Percentiles rank a stretch among this genome's conserved stretches.
These are phyloP conservation scores for Phytophthora citrophthora DNA, from an alignment of 352 stramenopile species.

Conservation along the genomic window DNA sequence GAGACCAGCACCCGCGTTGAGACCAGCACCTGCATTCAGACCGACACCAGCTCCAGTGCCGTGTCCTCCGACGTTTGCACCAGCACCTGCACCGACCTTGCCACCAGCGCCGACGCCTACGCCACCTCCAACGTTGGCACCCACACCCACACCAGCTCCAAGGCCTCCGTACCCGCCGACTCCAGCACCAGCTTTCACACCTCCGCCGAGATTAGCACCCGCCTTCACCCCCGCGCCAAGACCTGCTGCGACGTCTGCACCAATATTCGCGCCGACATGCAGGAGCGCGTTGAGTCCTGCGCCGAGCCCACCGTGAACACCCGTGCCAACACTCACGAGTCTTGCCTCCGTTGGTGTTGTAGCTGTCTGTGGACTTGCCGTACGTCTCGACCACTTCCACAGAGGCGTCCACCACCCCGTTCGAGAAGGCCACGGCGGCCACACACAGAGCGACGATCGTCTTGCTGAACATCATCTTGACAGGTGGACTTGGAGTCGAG, in stretches of 20 bases:
- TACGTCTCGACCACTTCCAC: constrained; percentile 3
- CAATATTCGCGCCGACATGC: not conserved
- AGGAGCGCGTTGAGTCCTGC: not conserved
- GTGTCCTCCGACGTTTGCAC: no score
- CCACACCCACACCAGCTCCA: no score
- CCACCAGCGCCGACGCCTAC: not conserved
- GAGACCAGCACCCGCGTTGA: no score
- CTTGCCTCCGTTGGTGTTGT: not conserved
- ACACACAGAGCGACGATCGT: constrained; percentile 4
- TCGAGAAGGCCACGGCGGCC: not conserved
- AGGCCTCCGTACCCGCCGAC: no score
- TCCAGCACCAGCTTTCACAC: no score
- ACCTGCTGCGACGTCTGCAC: not conserved
- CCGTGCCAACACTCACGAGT: not conserved
- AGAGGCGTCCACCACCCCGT: not conserved
- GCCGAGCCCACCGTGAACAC: not conserved
- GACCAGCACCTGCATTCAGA: no score
- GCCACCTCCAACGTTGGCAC: no score
- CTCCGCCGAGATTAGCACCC: not conserved
- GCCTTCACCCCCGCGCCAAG: not conserved
- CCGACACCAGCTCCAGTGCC: no score
- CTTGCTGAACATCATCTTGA: not conserved
- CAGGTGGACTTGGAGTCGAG: not conserved
- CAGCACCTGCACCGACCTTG: not conserved
- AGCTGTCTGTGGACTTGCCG: not conserved